Evolutionary conservation across 2,329 filamentous ascomycete genomes (phyloP).

Genomic region (Verticillium zaregamsianum): DNA sequence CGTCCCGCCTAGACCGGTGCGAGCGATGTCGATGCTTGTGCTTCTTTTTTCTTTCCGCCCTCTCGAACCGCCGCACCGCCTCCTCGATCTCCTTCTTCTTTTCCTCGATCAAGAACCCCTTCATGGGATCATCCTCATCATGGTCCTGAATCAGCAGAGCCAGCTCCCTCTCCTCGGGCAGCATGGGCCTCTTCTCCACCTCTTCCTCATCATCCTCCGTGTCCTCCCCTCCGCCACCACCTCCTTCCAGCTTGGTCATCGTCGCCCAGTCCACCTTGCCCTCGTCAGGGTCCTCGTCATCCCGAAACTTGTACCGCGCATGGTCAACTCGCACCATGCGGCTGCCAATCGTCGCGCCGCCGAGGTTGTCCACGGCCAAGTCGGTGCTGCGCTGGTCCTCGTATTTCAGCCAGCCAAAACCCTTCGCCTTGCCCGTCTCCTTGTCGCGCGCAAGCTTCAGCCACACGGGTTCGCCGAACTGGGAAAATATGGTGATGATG

Average conservation of each 20-base stretch:
- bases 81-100: slow-evolving; percentile 84
- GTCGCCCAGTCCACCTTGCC: slow-evolving; percentile 56
- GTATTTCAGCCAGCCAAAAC: slow-evolving; percentile 96
- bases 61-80: slow-evolving; percentile 54
- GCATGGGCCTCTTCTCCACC: slow-evolving; percentile 50
- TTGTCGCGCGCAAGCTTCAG: slow-evolving; percentile 91
- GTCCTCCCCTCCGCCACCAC: slow-evolving; percentile 40
- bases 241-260: slow-evolving; percentile 50
- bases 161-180: slow-evolving; percentile 81
- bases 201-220: slow-evolving; percentile 40
- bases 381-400: slow-evolving; percentile 96
- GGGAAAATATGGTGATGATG: slow-evolving; percentile 92
- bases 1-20: slow-evolving; percentile 34
- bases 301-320: slow-evolving; percentile 82
- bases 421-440: slow-evolving; percentile 90
- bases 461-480: slow-evolving; percentile 92
- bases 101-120: slow-evolving; percentile 80
- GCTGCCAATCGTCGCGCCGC: slow-evolving; percentile 78
- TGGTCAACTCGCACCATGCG: slow-evolving; percentile 85
- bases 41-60: slow-evolving; percentile 44
- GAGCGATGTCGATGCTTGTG: slow-evolving; percentile 42
- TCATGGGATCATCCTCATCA: slow-evolving; percentile 98
- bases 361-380: slow-evolving; percentile 91
- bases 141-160: slow-evolving; percentile 70
- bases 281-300: slow-evolving; percentile 67